Base-by-base conservation (phyloP, 2,329 filamentous ascomycete genomes). In the Corinectria fuckeliana region DNA sequence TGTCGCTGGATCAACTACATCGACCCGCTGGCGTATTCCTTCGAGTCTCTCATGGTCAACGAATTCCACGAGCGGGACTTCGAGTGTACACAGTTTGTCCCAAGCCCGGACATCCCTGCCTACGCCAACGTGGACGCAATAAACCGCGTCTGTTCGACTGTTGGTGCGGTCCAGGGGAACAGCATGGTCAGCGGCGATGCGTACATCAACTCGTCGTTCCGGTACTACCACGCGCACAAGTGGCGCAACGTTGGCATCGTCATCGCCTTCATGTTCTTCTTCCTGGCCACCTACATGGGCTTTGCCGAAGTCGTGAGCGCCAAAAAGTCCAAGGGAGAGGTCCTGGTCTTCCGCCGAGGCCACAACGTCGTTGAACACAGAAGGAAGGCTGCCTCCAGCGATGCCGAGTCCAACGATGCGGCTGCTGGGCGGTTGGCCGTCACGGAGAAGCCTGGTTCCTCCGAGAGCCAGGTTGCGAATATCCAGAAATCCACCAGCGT, bases 1-100 rank as follows among this genome's bases (percentile, higher is more conserved):
- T 84, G 84, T 36, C 76, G 84, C 36, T 90, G 88, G 88, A 87
- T 90, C 59, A 85, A 84, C 59, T 88, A 88, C 64, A 75, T 89
- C 45, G 82, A 89, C 57, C 86, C 86, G 2, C 81, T 90, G 7
- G 82, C 81, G 0, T 90, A 90, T 61, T 85, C 81, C 0, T 91
- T 90, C 64, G 87, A 90, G 62, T 78, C 81, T 0, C 76, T 89
- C 23, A 86, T 88, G 85, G 77, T 85, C 56, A 90, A 90, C 67
- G 88, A 91, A 71, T 91, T 91, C 55, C 62, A 70, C n/a, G 61
- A 58, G 2, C 65, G 70, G 0, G 42, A 66, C 0, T 72, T 72
- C 25, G n/a, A 54, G 2, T 72, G 70, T 34, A 41, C 71, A 66
- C 10, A 79, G 44, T 65, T 64, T 4, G 52, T 70, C 2, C 68